Percentiles rank a stretch among this genome's conserved stretches.
Evolutionary conservation across 116 monocot species (phyloP).

Genomic region (Dioscorea cayenensis): DNA sequence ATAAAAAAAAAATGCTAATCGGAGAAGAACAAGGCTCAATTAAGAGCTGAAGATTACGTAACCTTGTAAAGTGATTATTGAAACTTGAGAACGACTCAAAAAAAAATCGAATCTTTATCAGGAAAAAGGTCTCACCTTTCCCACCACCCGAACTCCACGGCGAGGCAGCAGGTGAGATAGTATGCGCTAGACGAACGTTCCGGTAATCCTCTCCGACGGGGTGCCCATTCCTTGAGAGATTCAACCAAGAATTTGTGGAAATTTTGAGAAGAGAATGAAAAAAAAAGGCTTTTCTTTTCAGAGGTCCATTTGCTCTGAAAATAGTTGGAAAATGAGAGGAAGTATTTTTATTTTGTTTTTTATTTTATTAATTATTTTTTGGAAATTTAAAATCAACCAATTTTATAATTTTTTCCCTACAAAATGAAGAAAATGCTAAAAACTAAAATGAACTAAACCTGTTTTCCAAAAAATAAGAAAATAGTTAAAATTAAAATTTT

Average conservation of each 20-base stretch:
- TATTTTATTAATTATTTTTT: too few species aligned
- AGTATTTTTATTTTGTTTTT: too few species aligned
- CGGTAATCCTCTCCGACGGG: not conserved
- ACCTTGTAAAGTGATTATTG: constrained; percentile 2
- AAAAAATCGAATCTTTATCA: constrained; percentile 2
- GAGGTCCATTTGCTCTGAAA: too few species aligned
- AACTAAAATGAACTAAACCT: too few species aligned
- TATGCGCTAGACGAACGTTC: not conserved
- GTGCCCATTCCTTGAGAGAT: not conserved
- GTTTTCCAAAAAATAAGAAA: too few species aligned
- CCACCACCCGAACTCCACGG: constrained; percentile 30
- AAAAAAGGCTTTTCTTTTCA: too few species aligned
- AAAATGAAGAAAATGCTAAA: too few species aligned
- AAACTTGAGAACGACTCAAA: constrained; percentile 5
- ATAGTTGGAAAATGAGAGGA: too few species aligned
- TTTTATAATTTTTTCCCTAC: too few species aligned
- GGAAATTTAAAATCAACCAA: too few species aligned
- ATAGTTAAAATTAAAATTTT: too few species aligned
- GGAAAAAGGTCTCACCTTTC: constrained; percentile 20
- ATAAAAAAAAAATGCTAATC: not conserved
- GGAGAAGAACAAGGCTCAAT: not conserved
- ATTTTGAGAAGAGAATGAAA: too few species aligned
- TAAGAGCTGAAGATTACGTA: not conserved
- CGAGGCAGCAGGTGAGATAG: not conserved
- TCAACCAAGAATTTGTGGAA: not conserved